Conservation (phyloP, 352 stramenopile genomes). For the Pythium volutum region DNA sequence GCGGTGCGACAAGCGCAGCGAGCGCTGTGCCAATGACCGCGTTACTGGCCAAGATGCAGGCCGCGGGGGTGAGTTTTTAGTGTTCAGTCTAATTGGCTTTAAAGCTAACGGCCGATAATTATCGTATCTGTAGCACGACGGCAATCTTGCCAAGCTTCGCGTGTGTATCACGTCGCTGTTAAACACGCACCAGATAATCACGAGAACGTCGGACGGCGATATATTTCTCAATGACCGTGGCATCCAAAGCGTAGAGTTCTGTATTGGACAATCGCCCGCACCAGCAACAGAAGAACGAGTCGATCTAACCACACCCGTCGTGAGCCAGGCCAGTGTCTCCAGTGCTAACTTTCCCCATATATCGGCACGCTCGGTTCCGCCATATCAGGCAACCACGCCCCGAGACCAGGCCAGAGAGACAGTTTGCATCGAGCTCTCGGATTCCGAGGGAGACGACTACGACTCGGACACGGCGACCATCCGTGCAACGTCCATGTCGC, state of each 20-base stretch:
- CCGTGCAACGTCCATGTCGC: constrained; percentile 16
- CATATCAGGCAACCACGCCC: background rate
- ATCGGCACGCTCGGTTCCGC: background rate
- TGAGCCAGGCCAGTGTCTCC: background rate
- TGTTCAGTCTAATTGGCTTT: background rate
- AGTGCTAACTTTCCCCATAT: background rate
- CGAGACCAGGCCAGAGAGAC: background rate
- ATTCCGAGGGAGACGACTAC: constrained; percentile 29
- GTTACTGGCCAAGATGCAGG: constrained; percentile 51
- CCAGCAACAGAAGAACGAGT: background rate
- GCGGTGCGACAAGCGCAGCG: constrained; percentile 32
- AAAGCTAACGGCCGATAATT: background rate
- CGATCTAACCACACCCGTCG: background rate
- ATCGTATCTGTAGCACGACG: constrained; percentile 43
- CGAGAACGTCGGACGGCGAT: constrained; percentile 34
- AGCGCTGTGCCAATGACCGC: constrained; percentile 35
- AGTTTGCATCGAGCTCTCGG: constrained; percentile 39
- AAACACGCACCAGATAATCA: constrained; percentile 59
- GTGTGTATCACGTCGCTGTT: constrained; percentile 52
- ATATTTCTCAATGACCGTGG: constrained; percentile 64
- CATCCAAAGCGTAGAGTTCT: constrained; percentile 43
- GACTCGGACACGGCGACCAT: constrained; percentile 22
- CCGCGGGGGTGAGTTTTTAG: constrained; percentile 37
- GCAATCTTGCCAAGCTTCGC: constrained; percentile 44
- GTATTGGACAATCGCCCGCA: constrained; percentile 2